Evolutionary conservation across 495 filamentous ascomycete genomes (phyloP), one percentile per base, ranked within the genome.

Genomic region (Annulohypoxylon bovei): DNA sequence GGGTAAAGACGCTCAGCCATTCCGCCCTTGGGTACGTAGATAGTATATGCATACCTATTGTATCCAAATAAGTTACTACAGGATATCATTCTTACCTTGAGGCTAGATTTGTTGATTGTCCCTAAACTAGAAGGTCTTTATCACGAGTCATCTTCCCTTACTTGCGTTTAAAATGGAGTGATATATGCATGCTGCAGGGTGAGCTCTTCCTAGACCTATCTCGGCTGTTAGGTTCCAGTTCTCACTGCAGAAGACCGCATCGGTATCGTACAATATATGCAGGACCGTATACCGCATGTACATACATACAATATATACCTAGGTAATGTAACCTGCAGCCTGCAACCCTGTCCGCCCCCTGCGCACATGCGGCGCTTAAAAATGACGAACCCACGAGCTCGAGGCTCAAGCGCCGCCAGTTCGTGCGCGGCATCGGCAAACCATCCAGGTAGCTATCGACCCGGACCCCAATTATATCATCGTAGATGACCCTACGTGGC

Each of bases 361-460:
- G 35, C 57, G 40, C 50, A 62, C n/a, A 42, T 20, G 58, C 70
- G 65, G 70, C 70, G 70, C 65, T 72, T 72, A 72, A 57, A 46
- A 68, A 57, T 63, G 60, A 68, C 70, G 54, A 68, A 37, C 60
- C 60, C 33, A 22, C 18, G 42, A 58, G 18, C 49, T 39, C 30
- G 39, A 47, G 49, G 12, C 35, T 61, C 37, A 68, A 61, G 60
- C 54, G 54, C 59, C 32, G 33, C 33, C 64, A 16, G 37, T 52
- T 59, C 67, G 28, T 65, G 39, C 49, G 50, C 68, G 47, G 35
- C 60, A 61, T 49, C 30, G 60, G 46, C 54, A 54, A 42, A 18
- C 60, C 55, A 49, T 22, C 23, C 8, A 8, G 32, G 1, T 53
- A 37, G 25, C 39, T 46, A 14, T 50, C 30, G 28, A 65, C 22